These are phyloP conservation scores for Hyphochytrium catenoides DNA, from an alignment of 352 stramenopile species.

Conservation along the genomic window DNA sequence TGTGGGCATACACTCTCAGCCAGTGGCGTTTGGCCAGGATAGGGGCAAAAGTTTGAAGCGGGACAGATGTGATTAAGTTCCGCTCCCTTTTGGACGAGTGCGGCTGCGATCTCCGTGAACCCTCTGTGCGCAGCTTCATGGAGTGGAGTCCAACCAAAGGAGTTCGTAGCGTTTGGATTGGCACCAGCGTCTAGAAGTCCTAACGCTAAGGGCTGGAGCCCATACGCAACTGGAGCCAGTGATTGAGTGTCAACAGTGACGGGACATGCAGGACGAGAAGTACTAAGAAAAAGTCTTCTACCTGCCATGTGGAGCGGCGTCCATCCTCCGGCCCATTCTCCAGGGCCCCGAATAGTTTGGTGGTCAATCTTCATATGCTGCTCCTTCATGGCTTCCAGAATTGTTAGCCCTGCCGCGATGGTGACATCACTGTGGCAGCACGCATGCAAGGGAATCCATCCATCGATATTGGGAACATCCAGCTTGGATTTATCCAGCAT, in stretches of 20 bases:
- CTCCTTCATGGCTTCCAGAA: constrained; percentile 32
- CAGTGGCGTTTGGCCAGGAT: constrained; percentile 28
- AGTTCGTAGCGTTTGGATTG: constrained; percentile 36
- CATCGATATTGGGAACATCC: constrained; percentile 37
- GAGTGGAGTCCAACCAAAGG: constrained; percentile 37
- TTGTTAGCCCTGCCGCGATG: constrained; percentile 34
- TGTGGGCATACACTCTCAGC: constrained; percentile 28
- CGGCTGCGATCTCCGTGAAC: constrained; percentile 25
- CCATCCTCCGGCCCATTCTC: constrained; percentile 43
- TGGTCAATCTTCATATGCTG: constrained; percentile 13
- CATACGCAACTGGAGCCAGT: too few relatives aligned
- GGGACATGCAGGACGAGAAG: too few relatives aligned
- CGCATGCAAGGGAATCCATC: constrained; percentile 44
- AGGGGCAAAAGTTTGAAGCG: constrained; percentile 47
- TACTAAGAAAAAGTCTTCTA: too few relatives aligned
- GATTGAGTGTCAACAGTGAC: constrained; percentile 1
- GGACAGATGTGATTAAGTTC: constrained; percentile 33
- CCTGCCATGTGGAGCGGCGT: constrained; percentile 48
- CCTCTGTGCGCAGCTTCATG: constrained; percentile 46
- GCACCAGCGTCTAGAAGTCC: constrained; percentile 37
- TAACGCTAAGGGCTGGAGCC: constrained; percentile 31
- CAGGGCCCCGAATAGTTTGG: constrained; percentile 30
- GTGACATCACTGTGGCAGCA: constrained; percentile 39
- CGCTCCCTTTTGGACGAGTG: constrained; percentile 29
- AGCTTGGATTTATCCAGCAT: constrained; percentile 33